Evolutionary conservation across 495 filamentous ascomycete species (phyloP).

Genomic region (Daldinia loculata): DNA sequence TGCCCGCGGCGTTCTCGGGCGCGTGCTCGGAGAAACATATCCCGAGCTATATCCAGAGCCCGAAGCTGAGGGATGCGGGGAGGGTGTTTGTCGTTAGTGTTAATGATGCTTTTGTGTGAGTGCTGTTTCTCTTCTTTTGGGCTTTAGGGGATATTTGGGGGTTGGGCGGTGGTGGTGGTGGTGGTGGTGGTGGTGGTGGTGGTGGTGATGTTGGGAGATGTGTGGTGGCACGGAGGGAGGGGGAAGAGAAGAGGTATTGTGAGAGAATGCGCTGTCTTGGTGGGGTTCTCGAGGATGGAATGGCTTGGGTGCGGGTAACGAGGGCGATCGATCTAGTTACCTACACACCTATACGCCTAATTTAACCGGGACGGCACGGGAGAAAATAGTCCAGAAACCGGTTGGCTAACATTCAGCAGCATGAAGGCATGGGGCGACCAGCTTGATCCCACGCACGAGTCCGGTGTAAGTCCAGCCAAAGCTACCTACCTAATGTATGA

Average conservation of each 20-base stretch:
- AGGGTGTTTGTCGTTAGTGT: conserved; percentile 87
- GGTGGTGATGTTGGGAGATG: neutral
- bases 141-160: neutral
- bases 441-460: conserved; percentile 74
- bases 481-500: neutral
- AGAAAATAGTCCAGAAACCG: neutral
- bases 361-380: neutral
- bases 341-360: neutral
- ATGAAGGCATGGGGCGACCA: conserved; percentile 86
- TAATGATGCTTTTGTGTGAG: conserved; percentile 96
- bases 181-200: neutral
- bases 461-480: conserved; percentile 68
- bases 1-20: conserved; percentile 88
- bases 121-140: conserved; percentile 18
- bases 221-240: neutral
- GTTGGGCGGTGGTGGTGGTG: neutral
- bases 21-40: conserved; percentile 82
- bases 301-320: neutral
- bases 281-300: neutral
- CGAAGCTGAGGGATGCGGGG: conserved; percentile 76
- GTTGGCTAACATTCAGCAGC: conserved; percentile 51
- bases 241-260: neutral
- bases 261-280: neutral
- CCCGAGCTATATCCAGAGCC: conserved; percentile 81
- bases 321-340: neutral